Percentiles rank a stretch among this genome's conserved stretches.
Conservation (phyloP, 148 eudicot species). For the Camellia sinensis region DNA sequence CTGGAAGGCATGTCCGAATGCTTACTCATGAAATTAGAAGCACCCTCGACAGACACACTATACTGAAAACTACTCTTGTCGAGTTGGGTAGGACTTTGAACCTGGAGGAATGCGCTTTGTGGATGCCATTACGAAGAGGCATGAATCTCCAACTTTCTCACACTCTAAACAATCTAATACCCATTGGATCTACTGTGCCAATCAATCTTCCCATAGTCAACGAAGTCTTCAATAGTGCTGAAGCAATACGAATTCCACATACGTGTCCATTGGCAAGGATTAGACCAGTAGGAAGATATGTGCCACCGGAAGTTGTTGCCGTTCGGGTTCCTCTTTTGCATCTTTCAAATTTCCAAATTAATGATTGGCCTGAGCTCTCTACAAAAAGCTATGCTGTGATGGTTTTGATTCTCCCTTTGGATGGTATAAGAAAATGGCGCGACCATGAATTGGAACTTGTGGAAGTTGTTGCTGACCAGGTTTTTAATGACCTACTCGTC, state of each 20-base stretch:
- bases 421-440: slow-evolving; percentile 69
- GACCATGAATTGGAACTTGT: slow-evolving; percentile 88
- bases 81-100: slow-evolving; percentile 79
- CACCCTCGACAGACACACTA: slow-evolving; percentile 81
- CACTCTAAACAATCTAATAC: slow-evolving; percentile 54
- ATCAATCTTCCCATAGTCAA: slow-evolving; percentile 55
- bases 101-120: slow-evolving; percentile 79
- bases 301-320: slow-evolving; percentile 69
- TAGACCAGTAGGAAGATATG: slow-evolving; percentile 46
- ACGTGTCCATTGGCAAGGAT: slow-evolving; percentile 60
- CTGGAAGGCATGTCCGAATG: slow-evolving; percentile 94
- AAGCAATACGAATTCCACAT: slow-evolving; percentile 59
- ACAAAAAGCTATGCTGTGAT: slow-evolving; percentile 75
- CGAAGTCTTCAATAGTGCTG: slow-evolving; percentile 55
- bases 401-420: slow-evolving; percentile 75
- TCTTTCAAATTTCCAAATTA: slow-evolving; percentile 70
- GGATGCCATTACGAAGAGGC: slow-evolving; percentile 90
- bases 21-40: slow-evolving; percentile 91
- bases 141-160: slow-evolving; percentile 61
- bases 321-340: slow-evolving; percentile 80
- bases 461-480: slow-evolving; percentile 95
- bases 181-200: slow-evolving; percentile 66
- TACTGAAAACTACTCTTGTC: slow-evolving; percentile 72
- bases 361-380: slow-evolving; percentile 71
- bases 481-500: slow-evolving; percentile 20